Percentiles rank a stretch among this genome's conserved stretches.
Conservation (phyloP, 768 basidiomycete species). For the Multifurca ochricompacta region DNA sequence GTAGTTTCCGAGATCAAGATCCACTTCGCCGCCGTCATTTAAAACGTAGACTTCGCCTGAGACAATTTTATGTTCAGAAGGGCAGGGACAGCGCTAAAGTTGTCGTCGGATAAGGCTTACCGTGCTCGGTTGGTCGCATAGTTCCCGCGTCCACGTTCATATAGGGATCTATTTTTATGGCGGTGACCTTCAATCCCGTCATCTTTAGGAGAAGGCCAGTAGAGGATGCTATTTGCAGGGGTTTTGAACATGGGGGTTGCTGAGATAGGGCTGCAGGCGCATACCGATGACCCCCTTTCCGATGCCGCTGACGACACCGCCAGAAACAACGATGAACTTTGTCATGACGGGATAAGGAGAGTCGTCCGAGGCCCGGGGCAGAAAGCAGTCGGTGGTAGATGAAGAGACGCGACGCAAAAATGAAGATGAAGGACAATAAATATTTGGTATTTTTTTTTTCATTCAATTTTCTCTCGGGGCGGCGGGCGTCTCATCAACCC, state of each 20-base stretch:
- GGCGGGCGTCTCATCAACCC: not conserved
- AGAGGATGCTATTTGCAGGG: constrained; percentile 66
- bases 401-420: not conserved
- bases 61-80: not conserved
- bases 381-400: not conserved
- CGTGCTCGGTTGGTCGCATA: constrained; percentile 97
- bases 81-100: constrained; percentile 1
- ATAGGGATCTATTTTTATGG: constrained; percentile 99
- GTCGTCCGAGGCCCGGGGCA: not conserved
- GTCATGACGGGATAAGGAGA: constrained; percentile 47
- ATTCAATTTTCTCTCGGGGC: no score
- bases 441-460: not conserved
- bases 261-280: constrained; percentile 25
- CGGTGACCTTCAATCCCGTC: constrained; percentile 91
- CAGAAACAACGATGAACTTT: constrained; percentile 94
- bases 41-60: constrained; percentile 94
- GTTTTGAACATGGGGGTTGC: constrained; percentile 24
- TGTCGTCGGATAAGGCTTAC: constrained; percentile 38
- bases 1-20: constrained; percentile 96
- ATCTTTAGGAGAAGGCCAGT: constrained; percentile 94
- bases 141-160: constrained; percentile 99
- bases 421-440: not conserved
- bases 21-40: constrained; percentile 97
- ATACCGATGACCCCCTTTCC: constrained; percentile 98
- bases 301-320: constrained; percentile 97